Base-by-base conservation (phyloP, 768 basidiomycete species). In the Mycena rosella region DNA sequence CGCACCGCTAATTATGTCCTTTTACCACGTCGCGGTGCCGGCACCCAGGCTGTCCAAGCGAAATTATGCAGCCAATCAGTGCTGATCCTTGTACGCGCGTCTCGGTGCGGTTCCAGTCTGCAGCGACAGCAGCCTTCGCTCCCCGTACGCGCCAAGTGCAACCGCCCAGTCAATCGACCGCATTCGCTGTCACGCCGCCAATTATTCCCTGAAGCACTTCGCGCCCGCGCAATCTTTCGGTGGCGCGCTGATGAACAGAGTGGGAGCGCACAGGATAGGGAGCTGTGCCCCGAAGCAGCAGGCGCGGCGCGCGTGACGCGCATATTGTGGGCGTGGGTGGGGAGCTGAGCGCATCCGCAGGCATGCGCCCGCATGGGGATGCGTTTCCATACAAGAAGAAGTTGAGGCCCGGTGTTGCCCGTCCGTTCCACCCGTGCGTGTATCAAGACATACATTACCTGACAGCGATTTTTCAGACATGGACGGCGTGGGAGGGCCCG, bases 11-110 rank as follows among this genome's bases (percentile, higher is more conserved):
- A 49, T 22, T 40, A 26, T 56, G 15, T 27, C 44, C 29, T n/a
- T n/a, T n/a, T 20, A 34, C 53, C 29, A 27, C 24, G 7, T 11
- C 27, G 27, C 29, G 27, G 15, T 38, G 53, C 34, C 44, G 47
- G 54, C 61, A 45, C 40, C 51, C 57, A 57, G 42, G 52, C 34
- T 32, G 48, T 27, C 47, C 22, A 22, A 30, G 36, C 55, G 45
- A 45, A 49, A 56, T 49, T 48, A 63, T 49, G 20, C 34, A 57
- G 58, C 65, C 65, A 55, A 66, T 65, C 57, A 54, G 24, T 56
- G 55, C 6, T 30, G 45, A 51, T n/a, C 22, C 36, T 11, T 40
- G 34, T 48, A 55, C 53, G 9, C 30, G 36, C 60, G 3, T 53
- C 51, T 17, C 32, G 61, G 52, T 24, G 29, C 61, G 61, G 61